Conservation (phyloP, 2,329 filamentous ascomycete genomes). For the Cylindrodendrum hubeiense region DNA sequence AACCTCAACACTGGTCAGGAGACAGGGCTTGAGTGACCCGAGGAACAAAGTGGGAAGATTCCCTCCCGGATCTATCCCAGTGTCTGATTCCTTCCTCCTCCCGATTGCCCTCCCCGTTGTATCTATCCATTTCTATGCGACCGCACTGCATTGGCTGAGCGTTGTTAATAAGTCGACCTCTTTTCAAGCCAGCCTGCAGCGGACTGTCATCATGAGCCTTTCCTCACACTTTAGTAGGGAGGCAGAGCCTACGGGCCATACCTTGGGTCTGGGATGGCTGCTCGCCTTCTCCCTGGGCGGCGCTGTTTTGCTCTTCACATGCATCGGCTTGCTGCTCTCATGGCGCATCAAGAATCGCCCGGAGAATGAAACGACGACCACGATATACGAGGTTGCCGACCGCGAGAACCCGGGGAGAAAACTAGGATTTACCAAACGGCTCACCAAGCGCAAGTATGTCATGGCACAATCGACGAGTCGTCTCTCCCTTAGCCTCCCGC, state of each 20-base stretch:
- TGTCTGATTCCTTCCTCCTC: slow-evolving; percentile 30
- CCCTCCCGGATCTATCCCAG: slow-evolving; percentile 9
- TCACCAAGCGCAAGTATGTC: slow-evolving; percentile 48
- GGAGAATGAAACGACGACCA: slow-evolving; percentile 34
- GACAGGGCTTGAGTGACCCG: slow-evolving; percentile 12
- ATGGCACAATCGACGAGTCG: slow-evolving; percentile 44
- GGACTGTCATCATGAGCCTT: slow-evolving; percentile 29
- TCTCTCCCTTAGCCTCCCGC: slow-evolving; percentile 46
- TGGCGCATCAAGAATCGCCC: slow-evolving; percentile 48
- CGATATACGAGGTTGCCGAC: slow-evolving; percentile 47
- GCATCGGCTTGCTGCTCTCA: slow-evolving; percentile 57
- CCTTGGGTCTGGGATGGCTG: slow-evolving; percentile 52
- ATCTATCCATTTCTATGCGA: slow-evolving; percentile 4
- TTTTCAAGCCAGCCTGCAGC: slow-evolving; percentile 21
- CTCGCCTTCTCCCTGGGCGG: slow-evolving; percentile 62
- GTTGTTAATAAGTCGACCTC: slow-evolving; percentile 21
- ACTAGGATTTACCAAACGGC: slow-evolving; percentile 42
- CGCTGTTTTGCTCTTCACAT: slow-evolving; percentile 59
- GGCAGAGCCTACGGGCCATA: slow-evolving; percentile 22
- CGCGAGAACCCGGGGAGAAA: slow-evolving; percentile 17
- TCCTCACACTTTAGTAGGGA: slow-evolving; percentile 20
- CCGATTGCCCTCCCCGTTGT: slow-evolving; percentile 25
- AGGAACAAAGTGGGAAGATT: slow-evolving; percentile 39
- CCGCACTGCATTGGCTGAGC: slow-evolving; percentile 15
- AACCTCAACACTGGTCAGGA: slow-evolving; percentile 35